Conservation (phyloP, 2,329 filamentous ascomycete genomes). For the Colletotrichum truncatum region DNA sequence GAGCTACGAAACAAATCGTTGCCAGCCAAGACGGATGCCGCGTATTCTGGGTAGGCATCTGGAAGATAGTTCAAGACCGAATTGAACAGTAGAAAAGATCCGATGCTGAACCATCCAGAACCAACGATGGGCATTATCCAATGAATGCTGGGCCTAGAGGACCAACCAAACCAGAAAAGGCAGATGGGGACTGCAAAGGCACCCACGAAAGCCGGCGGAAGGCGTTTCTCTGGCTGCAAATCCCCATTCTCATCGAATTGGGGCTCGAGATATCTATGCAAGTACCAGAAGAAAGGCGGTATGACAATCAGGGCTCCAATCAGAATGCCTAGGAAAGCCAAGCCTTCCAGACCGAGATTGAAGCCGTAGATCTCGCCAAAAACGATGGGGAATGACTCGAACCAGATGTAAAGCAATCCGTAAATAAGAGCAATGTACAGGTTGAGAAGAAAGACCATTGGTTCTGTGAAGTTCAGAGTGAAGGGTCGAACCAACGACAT, state of each 20-base stretch:
- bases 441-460: slow-evolving; percentile 41
- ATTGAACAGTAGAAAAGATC: slow-evolving; percentile 49
- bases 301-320: slow-evolving; percentile 67
- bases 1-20: slow-evolving; percentile 30
- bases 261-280: slow-evolving; percentile 25
- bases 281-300: slow-evolving; percentile 33
- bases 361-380: slow-evolving; percentile 43
- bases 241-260: slow-evolving; percentile 30
- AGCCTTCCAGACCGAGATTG: slow-evolving; percentile 66
- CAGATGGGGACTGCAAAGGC: slow-evolving; percentile 72
- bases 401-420: slow-evolving; percentile 66
- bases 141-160: slow-evolving; percentile 67
- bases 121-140: slow-evolving; percentile 67
- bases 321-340: slow-evolving; percentile 67
- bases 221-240: slow-evolving; percentile 30
- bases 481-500: slow-evolving; percentile 38
- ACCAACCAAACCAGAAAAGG: slow-evolving; percentile 78
- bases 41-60: slow-evolving; percentile 31
- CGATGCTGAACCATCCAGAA: slow-evolving; percentile 62
- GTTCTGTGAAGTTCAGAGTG: slow-evolving; percentile 43
- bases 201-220: slow-evolving; percentile 47
- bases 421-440: slow-evolving; percentile 57
- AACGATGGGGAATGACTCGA: slow-evolving; percentile 65
- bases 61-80: slow-evolving; percentile 33
- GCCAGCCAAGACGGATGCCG: slow-evolving; percentile 32